Evolutionary conservation across 371 early-diverging fungal species (phyloP).

Genomic region (Mortierella sp.): DNA sequence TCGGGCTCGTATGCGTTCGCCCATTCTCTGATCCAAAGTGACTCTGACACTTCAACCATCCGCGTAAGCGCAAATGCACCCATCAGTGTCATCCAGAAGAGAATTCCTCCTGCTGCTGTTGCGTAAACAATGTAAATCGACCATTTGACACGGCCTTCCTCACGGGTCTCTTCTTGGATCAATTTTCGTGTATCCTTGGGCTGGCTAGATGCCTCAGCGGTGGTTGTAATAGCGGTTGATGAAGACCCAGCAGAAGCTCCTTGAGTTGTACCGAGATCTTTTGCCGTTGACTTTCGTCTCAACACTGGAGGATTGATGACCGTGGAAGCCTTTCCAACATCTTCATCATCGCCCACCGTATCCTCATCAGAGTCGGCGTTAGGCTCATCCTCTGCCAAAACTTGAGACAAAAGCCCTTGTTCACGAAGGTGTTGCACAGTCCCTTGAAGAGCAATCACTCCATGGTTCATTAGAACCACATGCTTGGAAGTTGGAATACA

Average conservation of each 20-base stretch:
- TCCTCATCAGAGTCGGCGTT: conserved; percentile 26
- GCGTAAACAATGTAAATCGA: conserved; percentile 61
- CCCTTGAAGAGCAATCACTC: conserved; percentile 59
- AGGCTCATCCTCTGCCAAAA: conserved; percentile 59
- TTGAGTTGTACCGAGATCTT: conserved; percentile 17
- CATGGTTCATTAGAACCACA: conserved; percentile 72
- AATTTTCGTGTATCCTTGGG: conserved; percentile 56
- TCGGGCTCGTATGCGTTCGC: conserved; percentile 53
- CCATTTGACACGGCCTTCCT: conserved; percentile 63
- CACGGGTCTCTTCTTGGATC: conserved; percentile 59
- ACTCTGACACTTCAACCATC: conserved; percentile 59
- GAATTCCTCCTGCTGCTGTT: conserved; percentile 57
- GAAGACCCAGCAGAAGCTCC: neutral
- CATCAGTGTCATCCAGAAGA: conserved; percentile 62
- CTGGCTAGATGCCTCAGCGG: conserved; percentile 7
- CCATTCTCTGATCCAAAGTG: conserved; percentile 70
- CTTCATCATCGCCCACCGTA: conserved; percentile 34
- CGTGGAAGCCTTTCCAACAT: conserved; percentile 38
- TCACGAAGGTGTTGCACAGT: conserved; percentile 57
- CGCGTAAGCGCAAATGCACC: conserved; percentile 58
- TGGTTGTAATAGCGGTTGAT: neutral
- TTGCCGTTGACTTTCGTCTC: conserved; percentile 35
- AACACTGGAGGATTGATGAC: conserved; percentile 27
- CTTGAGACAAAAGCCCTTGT: conserved; percentile 50
- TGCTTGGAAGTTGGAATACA: conserved; percentile 74